These are phyloP conservation scores for Xylaria arbuscula DNA, from an alignment of 2,329 filamentous ascomycete species.

Conservation along the genomic window DNA sequence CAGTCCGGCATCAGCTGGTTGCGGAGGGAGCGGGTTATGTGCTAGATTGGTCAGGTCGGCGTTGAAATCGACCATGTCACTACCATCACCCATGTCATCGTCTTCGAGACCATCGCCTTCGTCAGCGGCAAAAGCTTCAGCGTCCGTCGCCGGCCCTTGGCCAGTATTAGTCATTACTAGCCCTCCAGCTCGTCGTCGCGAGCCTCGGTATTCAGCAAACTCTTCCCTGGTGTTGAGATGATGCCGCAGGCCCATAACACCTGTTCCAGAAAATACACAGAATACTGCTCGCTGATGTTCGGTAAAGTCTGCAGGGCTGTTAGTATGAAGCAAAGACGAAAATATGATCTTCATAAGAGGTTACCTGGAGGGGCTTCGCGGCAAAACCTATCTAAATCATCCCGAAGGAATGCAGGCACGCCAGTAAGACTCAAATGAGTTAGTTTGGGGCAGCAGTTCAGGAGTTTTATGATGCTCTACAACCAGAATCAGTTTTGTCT, in stretches of 20 bases:
- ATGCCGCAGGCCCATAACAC: slow-evolving; percentile 80
- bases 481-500: slow-evolving; percentile 26
- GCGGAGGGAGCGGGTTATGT: slow-evolving; percentile 40
- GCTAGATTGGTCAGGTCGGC: slow-evolving; percentile 40
- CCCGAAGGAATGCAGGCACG: slow-evolving; percentile 87
- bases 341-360: slow-evolving; percentile 33
- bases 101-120: slow-evolving; percentile 49
- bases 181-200: slow-evolving; percentile 33
- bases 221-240: slow-evolving; percentile 73
- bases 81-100: slow-evolving; percentile 52
- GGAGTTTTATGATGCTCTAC: slow-evolving; percentile 87
- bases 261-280: slow-evolving; percentile 93
- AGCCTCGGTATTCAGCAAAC: slow-evolving; percentile 55
- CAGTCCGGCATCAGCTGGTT: slow-evolving; percentile 28
- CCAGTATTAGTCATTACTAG: slow-evolving; percentile 30
- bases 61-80: slow-evolving; percentile 48
- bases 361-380: slow-evolving; percentile 81
- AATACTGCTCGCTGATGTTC: slow-evolving; percentile 95
- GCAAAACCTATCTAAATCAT: slow-evolving; percentile 87
- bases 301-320: slow-evolving; percentile 78
- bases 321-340: slow-evolving; percentile 37
- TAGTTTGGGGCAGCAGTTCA: slow-evolving; percentile 90
- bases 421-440: slow-evolving; percentile 96
- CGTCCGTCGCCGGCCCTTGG: slow-evolving; percentile 36
- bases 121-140: slow-evolving; percentile 45